Evolutionary conservation across 2,329 filamentous ascomycete species (phyloP).

Genomic region (Aspergillus uvarum): DNA sequence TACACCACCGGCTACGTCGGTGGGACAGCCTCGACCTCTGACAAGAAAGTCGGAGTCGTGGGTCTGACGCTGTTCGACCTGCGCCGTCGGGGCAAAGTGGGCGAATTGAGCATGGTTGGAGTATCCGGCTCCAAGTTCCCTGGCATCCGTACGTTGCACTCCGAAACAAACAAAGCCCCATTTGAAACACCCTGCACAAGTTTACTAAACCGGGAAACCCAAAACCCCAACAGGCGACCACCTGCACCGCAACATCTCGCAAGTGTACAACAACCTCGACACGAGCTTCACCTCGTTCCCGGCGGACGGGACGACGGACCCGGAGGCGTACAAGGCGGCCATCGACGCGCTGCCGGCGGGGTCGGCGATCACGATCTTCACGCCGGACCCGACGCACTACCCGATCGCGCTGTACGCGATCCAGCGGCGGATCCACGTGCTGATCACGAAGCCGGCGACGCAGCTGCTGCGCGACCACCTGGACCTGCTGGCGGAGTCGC

Average conservation of each 20-base stretch:
- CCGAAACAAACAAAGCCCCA: not conserved
- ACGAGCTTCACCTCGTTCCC: constrained; percentile 83
- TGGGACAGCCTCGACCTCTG: constrained; percentile 75
- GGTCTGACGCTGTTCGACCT: constrained; percentile 87
- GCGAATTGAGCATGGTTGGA: constrained; percentile 82
- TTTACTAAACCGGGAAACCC: not conserved
- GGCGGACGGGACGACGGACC: constrained; percentile 67
- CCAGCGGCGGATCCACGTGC: constrained; percentile 80
- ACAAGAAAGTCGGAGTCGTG: constrained; percentile 96
- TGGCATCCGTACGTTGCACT: constrained; percentile 69
- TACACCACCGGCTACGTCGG: constrained; percentile 96
- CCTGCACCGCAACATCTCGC: constrained; percentile 79
- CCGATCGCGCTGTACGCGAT: constrained; percentile 89
- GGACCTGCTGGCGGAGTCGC: constrained; percentile 68
- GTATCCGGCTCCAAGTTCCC: constrained; percentile 87
- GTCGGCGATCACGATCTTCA: constrained; percentile 94
- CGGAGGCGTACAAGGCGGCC: constrained; percentile 81
- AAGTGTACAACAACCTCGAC: constrained; percentile 86
- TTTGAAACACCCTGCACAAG: not conserved
- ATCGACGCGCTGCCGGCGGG: constrained; percentile 80
- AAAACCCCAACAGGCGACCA: constrained; percentile 63
- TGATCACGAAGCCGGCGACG: constrained; percentile 84
- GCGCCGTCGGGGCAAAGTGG: constrained; percentile 82
- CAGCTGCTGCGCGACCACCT: constrained; percentile 80
- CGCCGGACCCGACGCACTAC: constrained; percentile 50